Percentiles rank a stretch among this genome's conserved stretches.
phyloP scores from a whole-genome alignment of 179 eudicot genomes.

The Carnegiea gigantea region DNA sequence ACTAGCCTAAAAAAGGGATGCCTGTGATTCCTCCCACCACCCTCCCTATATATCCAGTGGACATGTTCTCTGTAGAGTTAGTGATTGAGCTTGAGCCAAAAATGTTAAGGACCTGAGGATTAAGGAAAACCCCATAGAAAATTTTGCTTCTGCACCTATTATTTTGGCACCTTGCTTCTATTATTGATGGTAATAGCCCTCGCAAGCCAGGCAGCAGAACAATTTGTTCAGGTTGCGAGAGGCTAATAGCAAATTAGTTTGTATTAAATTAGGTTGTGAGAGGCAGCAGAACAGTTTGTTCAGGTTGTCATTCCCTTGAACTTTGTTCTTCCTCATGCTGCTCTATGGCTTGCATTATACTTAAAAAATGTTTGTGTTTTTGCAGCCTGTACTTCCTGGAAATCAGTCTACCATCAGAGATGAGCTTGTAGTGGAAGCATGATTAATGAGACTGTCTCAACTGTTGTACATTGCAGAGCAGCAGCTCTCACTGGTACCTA shows the following conservation, averaged over 20 bases:
- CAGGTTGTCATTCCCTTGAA: background rate
- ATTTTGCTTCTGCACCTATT: background rate
- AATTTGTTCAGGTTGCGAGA: background rate
- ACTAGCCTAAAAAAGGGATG: no score
- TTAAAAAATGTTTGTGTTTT: background rate
- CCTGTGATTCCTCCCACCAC: no score
- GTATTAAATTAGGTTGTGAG: no score
- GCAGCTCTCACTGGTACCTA: background rate
- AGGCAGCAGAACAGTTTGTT: background rate
- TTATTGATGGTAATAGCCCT: background rate
- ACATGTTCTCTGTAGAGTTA: background rate
- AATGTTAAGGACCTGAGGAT: background rate
- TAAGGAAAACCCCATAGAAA: background rate
- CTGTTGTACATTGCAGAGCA: slow-evolving; percentile 3
- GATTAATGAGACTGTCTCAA: background rate
- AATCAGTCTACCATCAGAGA: slow-evolving; percentile 80
- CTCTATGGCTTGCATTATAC: background rate
- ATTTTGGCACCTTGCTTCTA: background rate
- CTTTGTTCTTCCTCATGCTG: background rate
- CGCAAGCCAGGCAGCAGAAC: background rate
- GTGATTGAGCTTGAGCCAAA: background rate
- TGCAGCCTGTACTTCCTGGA: slow-evolving; percentile 89
- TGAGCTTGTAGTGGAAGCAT: slow-evolving; percentile 57
- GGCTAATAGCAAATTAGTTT: background rate
- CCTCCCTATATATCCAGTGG: background rate